These are phyloP conservation scores for Collybia nuda DNA, from an alignment of 768 basidiomycete species.

Conservation along the genomic window DNA sequence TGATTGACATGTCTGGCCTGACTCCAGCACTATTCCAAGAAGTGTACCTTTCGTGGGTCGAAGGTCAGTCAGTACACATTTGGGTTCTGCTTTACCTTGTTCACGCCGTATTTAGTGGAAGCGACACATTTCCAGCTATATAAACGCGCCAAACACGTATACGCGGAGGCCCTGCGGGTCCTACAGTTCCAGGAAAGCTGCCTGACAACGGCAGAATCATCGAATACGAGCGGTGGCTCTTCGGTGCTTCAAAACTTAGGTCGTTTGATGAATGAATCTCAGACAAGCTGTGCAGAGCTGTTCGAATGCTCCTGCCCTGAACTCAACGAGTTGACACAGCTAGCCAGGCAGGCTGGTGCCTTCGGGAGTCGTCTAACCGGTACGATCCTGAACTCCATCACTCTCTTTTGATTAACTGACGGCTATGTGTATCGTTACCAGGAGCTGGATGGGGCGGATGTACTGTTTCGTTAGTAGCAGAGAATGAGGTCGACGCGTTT, in stretches of 20 bases:
- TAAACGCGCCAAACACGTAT: conserved; percentile 80
- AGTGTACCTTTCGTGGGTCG: conserved; percentile 77
- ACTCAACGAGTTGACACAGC: conserved; percentile 62
- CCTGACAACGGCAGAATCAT: conserved; percentile 35
- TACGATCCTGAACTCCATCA: conserved; percentile 22
- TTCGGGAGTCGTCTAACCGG: conserved; percentile 85
- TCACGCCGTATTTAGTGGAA: conserved; percentile 51
- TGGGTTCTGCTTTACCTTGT: conserved; percentile 2
- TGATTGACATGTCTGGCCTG: conserved; percentile 68
- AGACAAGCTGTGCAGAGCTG: conserved; percentile 62
- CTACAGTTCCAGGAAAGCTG: conserved; percentile 75
- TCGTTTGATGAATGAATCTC: conserved; percentile 75
- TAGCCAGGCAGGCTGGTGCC: conserved; percentile 73
- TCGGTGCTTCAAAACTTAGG: conserved; percentile 53
- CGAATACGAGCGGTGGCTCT: conserved; percentile 15
- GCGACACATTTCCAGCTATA: conserved; percentile 81
- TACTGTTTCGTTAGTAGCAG: conserved; percentile 77
- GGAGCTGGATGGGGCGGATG: conserved; percentile 94
- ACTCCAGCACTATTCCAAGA: conserved; percentile 53
- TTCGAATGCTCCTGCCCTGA: conserved; percentile 84
- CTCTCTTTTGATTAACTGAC: not conserved
- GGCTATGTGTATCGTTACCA: conserved; percentile 27
- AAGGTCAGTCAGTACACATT: conserved; percentile 47
- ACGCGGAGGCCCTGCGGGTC: conserved; percentile 78
- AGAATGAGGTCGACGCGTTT: conserved; percentile 60